Conservation (phyloP, 208 protist genomes). For the Porcisia hertigi region DNA sequence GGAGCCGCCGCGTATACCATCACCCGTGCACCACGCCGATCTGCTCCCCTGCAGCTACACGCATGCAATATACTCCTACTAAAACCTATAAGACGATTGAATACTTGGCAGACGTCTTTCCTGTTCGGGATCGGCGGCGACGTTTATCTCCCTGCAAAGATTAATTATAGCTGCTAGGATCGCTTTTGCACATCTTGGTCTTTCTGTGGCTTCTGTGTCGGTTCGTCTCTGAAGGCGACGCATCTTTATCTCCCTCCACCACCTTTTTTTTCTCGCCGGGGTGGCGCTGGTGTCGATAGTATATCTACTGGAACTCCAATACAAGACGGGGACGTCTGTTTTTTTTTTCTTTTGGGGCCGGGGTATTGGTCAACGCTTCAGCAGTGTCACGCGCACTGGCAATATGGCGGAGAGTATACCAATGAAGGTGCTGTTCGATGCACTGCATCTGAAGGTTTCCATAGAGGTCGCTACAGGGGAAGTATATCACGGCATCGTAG, state of each 20-base stretch:
- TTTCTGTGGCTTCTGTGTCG: background rate
- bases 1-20: background rate
- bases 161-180: background rate
- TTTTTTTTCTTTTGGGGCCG: background rate
- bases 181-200: background rate
- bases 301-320: background rate
- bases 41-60: background rate
- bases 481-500: constrained; percentile 86
- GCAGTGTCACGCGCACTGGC: background rate
- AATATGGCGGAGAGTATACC: constrained; percentile 72
- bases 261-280: background rate
- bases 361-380: background rate
- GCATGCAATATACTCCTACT: too few relatives aligned
- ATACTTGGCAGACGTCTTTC: too few relatives aligned
- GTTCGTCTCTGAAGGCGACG: background rate
- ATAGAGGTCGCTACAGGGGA: constrained; percentile 92
- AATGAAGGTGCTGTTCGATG: constrained; percentile 94
- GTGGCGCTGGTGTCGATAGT: too few relatives aligned
- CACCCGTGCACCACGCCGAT: background rate
- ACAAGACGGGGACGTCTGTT: background rate
- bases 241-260: background rate
- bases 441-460: constrained; percentile 85
- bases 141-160: background rate
- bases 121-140: background rate
- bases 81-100: too few relatives aligned